These are phyloP conservation scores for Entomortierella chlamydospora DNA, from an alignment of 192 early-diverging fungal genomes.

Conservation along the genomic window DNA sequence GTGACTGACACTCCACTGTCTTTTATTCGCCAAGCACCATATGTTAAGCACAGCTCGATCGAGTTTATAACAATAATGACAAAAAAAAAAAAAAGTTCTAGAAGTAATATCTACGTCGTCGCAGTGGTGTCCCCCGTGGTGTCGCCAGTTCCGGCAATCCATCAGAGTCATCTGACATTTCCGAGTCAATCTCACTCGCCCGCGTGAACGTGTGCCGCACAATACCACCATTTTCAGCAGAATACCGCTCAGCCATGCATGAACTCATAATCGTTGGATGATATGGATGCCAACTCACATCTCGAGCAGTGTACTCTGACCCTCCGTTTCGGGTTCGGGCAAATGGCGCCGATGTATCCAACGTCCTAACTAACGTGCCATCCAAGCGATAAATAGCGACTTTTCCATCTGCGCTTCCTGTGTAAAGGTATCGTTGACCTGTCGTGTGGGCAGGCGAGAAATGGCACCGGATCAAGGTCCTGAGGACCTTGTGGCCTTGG, in stretches of 20 bases:
- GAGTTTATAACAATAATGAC: no score
- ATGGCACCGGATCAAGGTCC: slow-evolving; percentile 78
- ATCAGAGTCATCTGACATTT: slow-evolving; percentile 8
- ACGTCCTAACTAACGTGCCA: slow-evolving; percentile 44
- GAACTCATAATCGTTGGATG: slow-evolving; percentile 57
- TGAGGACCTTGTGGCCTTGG: slow-evolving; percentile 69
- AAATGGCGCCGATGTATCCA: slow-evolving; percentile 34
- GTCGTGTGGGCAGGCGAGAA: slow-evolving; percentile 69
- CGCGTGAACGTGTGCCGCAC: slow-evolving; percentile 29
- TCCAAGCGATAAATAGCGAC: slow-evolving; percentile 60
- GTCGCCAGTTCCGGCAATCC: not conserved
- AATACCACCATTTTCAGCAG: slow-evolving; percentile 18
- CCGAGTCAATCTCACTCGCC: slow-evolving; percentile 3
- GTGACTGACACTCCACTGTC: no score
- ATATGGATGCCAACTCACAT: slow-evolving; percentile 69
- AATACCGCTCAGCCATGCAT: slow-evolving; percentile 15
- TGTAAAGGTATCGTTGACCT: slow-evolving; percentile 72
- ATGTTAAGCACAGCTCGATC: no score
- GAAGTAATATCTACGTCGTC: slow-evolving; percentile 4
- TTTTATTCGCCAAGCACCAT: no score
- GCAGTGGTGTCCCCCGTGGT: slow-evolving; percentile 6
- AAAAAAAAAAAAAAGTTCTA: no score
- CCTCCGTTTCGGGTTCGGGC: not conserved
- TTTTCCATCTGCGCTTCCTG: slow-evolving; percentile 71
- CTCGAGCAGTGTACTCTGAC: slow-evolving; percentile 40